Conservation (phyloP, 129 eudicot genomes). For the Logfia minima region DNA sequence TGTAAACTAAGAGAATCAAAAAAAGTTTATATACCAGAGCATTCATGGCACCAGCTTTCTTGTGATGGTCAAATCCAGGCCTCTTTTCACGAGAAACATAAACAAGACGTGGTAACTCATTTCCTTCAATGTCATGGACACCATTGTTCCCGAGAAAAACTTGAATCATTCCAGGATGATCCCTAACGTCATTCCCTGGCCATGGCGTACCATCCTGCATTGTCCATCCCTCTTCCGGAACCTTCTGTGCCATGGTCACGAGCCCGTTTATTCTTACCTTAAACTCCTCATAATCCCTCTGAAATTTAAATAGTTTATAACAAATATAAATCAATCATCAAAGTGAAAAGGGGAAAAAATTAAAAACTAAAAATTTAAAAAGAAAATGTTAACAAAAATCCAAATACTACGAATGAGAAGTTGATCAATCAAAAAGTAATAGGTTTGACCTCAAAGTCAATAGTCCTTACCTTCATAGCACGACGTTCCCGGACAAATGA, state of each 20-base stretch:
- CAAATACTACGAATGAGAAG: neutral
- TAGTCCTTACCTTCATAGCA: slow-evolving; percentile 76
- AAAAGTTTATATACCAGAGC: slow-evolving; percentile 46
- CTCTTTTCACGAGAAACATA: slow-evolving; percentile 97
- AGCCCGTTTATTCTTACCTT: slow-evolving; percentile 83
- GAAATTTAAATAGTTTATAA: slow-evolving; percentile 32
- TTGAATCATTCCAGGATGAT: slow-evolving; percentile 98
- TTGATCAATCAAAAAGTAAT: neutral
- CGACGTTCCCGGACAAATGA: slow-evolving; percentile 93
- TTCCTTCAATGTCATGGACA: slow-evolving; percentile 79
- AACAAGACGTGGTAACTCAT: slow-evolving; percentile 77
- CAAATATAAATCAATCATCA: neutral
- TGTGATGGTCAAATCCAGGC: slow-evolving; percentile 93
- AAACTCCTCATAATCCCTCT: slow-evolving; percentile 94
- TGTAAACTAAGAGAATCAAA: slow-evolving; percentile 20
- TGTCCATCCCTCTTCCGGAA: slow-evolving; percentile 97
- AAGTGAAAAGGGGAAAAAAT: neutral
- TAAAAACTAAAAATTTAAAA: neutral
- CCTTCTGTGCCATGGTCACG: slow-evolving; percentile 85
- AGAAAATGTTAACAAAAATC: neutral
- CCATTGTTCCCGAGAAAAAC: slow-evolving; percentile 82
- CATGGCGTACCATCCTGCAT: slow-evolving; percentile 97
- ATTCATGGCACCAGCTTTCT: slow-evolving; percentile 96
- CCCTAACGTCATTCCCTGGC: slow-evolving; percentile 93
- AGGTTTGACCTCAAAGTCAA: neutral